phyloP scores from a whole-genome alignment of 2,329 filamentous ascomycete species.

The Coleophoma crateriformis region DNA sequence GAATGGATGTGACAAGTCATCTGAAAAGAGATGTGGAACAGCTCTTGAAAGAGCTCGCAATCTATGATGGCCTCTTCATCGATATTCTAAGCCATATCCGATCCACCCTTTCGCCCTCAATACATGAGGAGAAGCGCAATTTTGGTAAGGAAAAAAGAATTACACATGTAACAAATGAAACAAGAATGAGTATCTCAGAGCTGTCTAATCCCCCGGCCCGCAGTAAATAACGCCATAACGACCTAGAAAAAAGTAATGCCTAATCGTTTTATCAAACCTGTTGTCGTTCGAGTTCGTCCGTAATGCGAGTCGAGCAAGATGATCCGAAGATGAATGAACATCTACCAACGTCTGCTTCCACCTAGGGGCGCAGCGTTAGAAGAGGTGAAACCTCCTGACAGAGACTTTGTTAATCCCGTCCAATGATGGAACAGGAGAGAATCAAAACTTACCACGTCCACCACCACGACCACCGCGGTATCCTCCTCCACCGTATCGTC shows the following conservation, averaged over 20 bases:
- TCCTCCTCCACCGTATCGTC: constrained; percentile 51
- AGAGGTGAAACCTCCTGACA: constrained; percentile 44
- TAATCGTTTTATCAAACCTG: constrained; percentile 1
- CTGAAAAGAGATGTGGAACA: background rate
- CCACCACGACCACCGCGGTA: constrained; percentile 50
- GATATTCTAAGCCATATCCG: constrained; percentile 2
- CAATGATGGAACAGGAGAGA: constrained; percentile 24
- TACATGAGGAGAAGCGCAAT: constrained; percentile 8
- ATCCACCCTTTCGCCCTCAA: constrained; percentile 2
- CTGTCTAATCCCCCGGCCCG: constrained; percentile 18
- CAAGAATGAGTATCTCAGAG: constrained; percentile 13
- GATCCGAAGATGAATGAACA: constrained; percentile 12
- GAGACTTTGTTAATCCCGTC: constrained; percentile 30
- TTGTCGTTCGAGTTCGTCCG: constrained; percentile 1
- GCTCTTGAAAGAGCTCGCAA: background rate
- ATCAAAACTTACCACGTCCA: constrained; percentile 27
- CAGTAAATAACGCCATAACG: constrained; percentile 24
- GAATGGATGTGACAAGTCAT: background rate
- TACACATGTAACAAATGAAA: constrained; percentile 14
- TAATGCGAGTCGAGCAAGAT: constrained; percentile 5
- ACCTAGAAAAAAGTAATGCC: constrained; percentile 19
- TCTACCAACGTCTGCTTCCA: constrained; percentile 50
- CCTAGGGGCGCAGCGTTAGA: constrained; percentile 54
- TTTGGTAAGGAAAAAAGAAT: constrained; percentile 16
- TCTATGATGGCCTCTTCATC: background rate